A percentile compares a stretch with the other conserved stretches of the same genome.
These are phyloP conservation scores for Ceratocystis harringtonii DNA, from an alignment of 2,329 filamentous ascomycete genomes.

Conservation along the genomic window DNA sequence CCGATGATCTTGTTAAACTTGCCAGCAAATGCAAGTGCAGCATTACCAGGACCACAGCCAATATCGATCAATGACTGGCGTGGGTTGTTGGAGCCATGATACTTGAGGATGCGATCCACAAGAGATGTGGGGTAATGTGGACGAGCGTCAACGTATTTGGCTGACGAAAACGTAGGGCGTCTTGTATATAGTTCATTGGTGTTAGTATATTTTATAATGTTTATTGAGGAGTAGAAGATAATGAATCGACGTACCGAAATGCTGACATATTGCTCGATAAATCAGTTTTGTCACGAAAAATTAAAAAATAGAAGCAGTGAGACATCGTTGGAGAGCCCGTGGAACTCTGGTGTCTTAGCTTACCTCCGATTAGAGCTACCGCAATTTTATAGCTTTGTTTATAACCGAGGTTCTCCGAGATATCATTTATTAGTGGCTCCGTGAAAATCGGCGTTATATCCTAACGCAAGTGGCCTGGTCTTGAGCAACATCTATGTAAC, in stretches of 20 bases:
- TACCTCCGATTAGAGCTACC: background rate
- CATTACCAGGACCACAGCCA: constrained; percentile 48
- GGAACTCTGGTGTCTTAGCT: too few relatives aligned
- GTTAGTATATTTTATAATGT: background rate
- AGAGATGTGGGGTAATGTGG: constrained; percentile 42
- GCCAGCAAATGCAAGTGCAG: constrained; percentile 38
- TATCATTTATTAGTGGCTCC: too few relatives aligned
- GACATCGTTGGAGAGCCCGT: background rate
- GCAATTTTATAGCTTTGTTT: background rate
- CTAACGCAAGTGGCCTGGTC: background rate
- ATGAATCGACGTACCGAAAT: constrained; percentile 20
- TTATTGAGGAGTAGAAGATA: background rate
- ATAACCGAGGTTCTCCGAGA: background rate
- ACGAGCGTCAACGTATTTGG: constrained; percentile 44
- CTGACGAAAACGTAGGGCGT: constrained; percentile 40
- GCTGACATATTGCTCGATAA: constrained; percentile 17
- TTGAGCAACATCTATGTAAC: background rate
- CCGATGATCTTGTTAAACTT: constrained; percentile 37
- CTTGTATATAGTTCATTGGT: constrained; percentile 20
- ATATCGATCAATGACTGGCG: constrained; percentile 35
- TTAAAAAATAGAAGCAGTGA: background rate
- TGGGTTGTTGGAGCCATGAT: constrained; percentile 28
- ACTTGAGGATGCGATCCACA: constrained; percentile 38
- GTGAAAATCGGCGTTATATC: too few relatives aligned
- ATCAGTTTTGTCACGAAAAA: background rate